These are phyloP conservation scores for Pichia scutulata DNA, from an alignment of 805 yeast species.

Conservation along the genomic window DNA sequence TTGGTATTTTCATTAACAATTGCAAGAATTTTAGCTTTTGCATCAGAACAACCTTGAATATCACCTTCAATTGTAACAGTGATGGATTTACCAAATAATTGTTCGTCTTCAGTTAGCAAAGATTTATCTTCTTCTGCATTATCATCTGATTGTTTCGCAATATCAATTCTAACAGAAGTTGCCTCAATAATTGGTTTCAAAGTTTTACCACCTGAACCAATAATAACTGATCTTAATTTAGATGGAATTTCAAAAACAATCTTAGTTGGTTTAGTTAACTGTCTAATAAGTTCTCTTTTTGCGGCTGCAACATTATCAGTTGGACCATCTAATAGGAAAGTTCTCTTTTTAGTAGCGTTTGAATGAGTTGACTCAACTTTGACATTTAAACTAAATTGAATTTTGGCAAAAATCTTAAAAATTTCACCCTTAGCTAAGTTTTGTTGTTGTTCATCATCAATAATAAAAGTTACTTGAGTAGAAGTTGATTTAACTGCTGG, in stretches of 20 bases:
- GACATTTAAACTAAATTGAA: slow-evolving; percentile 54
- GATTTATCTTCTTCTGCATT: slow-evolving; percentile 12
- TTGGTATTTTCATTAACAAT: slow-evolving; percentile 74
- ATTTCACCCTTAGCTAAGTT: slow-evolving; percentile 58
- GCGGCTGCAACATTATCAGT: slow-evolving; percentile 60
- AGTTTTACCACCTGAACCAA: slow-evolving; percentile 80
- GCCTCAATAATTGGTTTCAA: slow-evolving; percentile 70
- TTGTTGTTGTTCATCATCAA: slow-evolving; percentile 62
- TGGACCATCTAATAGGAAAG: slow-evolving; percentile 74
- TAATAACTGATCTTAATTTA: slow-evolving; percentile 64
- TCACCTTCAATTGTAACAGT: slow-evolving; percentile 73
- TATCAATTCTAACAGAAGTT: slow-evolving; percentile 63
- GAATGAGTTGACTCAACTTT: slow-evolving; percentile 80
- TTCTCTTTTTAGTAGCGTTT: slow-evolving; percentile 65
- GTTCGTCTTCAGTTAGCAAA: slow-evolving; percentile 36
- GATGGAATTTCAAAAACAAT: slow-evolving; percentile 64
- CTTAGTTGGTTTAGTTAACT: slow-evolving; percentile 66
- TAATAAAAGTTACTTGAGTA: slow-evolving; percentile 72
- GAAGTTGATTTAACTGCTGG: slow-evolving; percentile 47
- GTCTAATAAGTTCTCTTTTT: slow-evolving; percentile 65
- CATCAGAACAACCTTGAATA: slow-evolving; percentile 69
- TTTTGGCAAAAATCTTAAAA: slow-evolving; percentile 53
- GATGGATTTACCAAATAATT: slow-evolving; percentile 51
- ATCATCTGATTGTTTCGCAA: slow-evolving; percentile 33
- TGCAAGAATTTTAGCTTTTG: slow-evolving; percentile 58